Percentiles rank a stretch among this genome's conserved stretches.
These are phyloP conservation scores for Seiridium unicorne DNA, from an alignment of 2,329 filamentous ascomycete genomes.

Conservation along the genomic window DNA sequence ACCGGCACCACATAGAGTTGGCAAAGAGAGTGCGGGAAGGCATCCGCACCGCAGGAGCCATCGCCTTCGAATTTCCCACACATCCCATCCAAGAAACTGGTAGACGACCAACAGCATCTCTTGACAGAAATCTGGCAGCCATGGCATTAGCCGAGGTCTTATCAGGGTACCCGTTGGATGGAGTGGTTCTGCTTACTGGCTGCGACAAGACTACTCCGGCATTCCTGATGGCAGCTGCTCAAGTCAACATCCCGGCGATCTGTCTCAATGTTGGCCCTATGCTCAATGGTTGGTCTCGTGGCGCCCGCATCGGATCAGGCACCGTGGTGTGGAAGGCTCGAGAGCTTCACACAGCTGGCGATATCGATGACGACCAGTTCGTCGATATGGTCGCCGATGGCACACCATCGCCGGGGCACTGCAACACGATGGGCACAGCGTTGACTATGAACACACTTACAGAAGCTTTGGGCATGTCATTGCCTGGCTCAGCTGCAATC, in stretches of 20 bases:
- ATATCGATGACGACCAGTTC: constrained; percentile 41
- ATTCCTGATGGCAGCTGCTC: constrained; percentile 49
- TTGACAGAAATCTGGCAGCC: constrained; percentile 49
- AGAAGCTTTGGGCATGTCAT: constrained; percentile 50
- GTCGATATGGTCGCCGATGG: constrained; percentile 40
- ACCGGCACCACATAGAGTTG: constrained; percentile 46
- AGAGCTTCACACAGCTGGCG: constrained; percentile 44
- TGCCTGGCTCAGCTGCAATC: constrained; percentile 50
- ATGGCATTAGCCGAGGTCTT: constrained; percentile 46
- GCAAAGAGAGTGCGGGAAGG: constrained; percentile 49
- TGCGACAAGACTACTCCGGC: constrained; percentile 54
- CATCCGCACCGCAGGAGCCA: constrained; percentile 45
- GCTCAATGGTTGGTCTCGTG: constrained; percentile 45
- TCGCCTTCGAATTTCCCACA: constrained; percentile 50
- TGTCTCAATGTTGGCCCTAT: constrained; percentile 52
- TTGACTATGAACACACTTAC: constrained; percentile 52
- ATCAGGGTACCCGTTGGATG: constrained; percentile 46
- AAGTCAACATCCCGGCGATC: constrained; percentile 49
- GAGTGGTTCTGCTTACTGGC: constrained; percentile 48
- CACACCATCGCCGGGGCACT: constrained; percentile 45
- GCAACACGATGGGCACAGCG: constrained; percentile 54
- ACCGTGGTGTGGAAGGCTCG: constrained; percentile 47
- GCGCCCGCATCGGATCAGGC: constrained; percentile 40
- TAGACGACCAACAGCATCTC: constrained; percentile 43
- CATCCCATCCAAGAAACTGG: constrained; percentile 51